Conservation (phyloP, 352 stramenopile species). For the Phytophthora boehmeriae region DNA sequence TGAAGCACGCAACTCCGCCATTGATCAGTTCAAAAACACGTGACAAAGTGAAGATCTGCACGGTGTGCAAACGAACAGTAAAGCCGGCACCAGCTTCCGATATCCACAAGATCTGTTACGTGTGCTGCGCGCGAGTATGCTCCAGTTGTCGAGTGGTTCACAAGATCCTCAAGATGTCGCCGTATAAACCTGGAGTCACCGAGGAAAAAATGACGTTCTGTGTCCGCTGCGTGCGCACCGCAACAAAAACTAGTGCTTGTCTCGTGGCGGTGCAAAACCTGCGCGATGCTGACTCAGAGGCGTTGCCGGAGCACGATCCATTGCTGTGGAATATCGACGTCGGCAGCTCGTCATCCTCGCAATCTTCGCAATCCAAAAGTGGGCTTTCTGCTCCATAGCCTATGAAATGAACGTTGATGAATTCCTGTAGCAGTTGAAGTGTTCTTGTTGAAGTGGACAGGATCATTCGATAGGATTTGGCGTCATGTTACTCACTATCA, state of each 20-base stretch:
- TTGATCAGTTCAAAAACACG: slow-evolving; percentile 1
- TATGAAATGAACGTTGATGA: slow-evolving; percentile 5
- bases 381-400: slow-evolving; percentile 9
- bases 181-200: slow-evolving; percentile 19
- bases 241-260: slow-evolving; percentile 10
- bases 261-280: slow-evolving; percentile 21
- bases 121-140: slow-evolving; percentile 34
- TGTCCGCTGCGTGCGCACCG: slow-evolving; percentile 16
- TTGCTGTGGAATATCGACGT: slow-evolving; percentile 25
- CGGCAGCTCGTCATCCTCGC: slow-evolving; percentile 18
- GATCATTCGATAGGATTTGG: neutral
- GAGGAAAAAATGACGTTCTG: slow-evolving; percentile 30
- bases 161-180: slow-evolving; percentile 25
- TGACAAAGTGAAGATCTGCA: slow-evolving; percentile 1
- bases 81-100: slow-evolving; percentile 9
- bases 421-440: neutral
- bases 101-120: slow-evolving; percentile 33
- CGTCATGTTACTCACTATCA: neutral
- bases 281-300: slow-evolving; percentile 18
- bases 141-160: slow-evolving; percentile 20
- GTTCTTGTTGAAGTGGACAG: neutral
- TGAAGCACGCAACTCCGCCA: slow-evolving; percentile 20
- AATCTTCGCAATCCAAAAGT: slow-evolving; percentile 12
- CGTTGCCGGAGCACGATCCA: slow-evolving; percentile 14
- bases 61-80: slow-evolving; percentile 19